Percentiles rank a stretch among this genome's conserved stretches.
phyloP scores from a whole-genome alignment of 2,329 filamentous ascomycete genomes.

The Colletotrichum sp. region DNA sequence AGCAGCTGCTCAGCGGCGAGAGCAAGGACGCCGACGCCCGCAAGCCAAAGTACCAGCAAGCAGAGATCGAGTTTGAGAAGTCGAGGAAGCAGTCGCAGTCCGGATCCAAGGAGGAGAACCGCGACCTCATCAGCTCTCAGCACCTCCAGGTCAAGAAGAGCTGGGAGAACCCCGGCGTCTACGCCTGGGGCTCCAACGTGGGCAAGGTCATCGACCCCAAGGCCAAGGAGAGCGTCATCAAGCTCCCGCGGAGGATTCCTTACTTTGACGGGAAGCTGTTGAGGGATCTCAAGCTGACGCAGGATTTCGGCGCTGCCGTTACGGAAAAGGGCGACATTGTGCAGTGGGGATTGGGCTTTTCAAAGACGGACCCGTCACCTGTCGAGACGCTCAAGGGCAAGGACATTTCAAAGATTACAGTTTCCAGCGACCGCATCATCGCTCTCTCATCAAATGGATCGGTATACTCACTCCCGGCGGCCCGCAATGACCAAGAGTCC shows the following conservation, averaged over 20 bases:
- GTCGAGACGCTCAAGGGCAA: conserved; percentile 80
- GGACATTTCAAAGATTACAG: conserved; percentile 74
- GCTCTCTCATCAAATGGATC: conserved; percentile 76
- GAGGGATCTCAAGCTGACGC: conserved; percentile 85
- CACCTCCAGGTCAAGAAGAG: conserved; percentile 88
- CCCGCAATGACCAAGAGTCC: conserved; percentile 71
- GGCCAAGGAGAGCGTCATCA: conserved; percentile 78
- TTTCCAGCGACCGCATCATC: conserved; percentile 85
- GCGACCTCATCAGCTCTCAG: conserved; percentile 81
- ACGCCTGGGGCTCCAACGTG: conserved; percentile 89
- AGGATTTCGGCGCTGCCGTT: conserved; percentile 83
- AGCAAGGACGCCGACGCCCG: not conserved
- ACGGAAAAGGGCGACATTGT: conserved; percentile 87
- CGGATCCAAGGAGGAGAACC: conserved; percentile 71
- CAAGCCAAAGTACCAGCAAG: conserved; percentile 36
- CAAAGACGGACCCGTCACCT: conserved; percentile 67
- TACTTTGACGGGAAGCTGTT: conserved; percentile 87
- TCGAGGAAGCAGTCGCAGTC: conserved; percentile 60
- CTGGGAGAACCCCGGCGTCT: conserved; percentile 84
- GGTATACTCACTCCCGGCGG: conserved; percentile 85
- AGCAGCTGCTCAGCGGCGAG: not conserved
- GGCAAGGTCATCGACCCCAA: conserved; percentile 86
- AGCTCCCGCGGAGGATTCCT: conserved; percentile 76
- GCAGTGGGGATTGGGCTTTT: conserved; percentile 88
- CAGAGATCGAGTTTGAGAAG: conserved; percentile 73